Base-by-base conservation (phyloP, 352 stramenopile species). In the Plasmopara muralis region DNA sequence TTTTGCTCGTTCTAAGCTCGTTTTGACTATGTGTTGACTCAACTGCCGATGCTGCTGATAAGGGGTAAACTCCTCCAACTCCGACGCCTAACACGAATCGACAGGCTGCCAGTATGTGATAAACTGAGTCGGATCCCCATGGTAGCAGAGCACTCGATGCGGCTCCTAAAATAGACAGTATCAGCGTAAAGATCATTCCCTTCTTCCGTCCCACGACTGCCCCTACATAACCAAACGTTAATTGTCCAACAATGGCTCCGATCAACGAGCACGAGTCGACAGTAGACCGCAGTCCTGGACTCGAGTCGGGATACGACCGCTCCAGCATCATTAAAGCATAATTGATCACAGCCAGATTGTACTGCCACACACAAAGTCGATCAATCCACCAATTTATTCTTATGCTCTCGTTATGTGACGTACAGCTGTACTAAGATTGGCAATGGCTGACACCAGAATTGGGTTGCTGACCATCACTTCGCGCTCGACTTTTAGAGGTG, bases 211-310 rank as follows among this genome's bases (percentile, higher is more conserved):
- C 81, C 37, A 92, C 55, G 13, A 71, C 63, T 15, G 86, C 70
- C 41, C 81, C 83, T 20, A 89, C 71, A 47, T 92, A 91, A 12
- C 83, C 83, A 47, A 92, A 91, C 20, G 77, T 81, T 43, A 91
- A 64, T 55, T 91, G 81, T 4, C 81, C 83, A 18, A 79, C 57
- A 47, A 94, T 88, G n/a, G 81, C 83, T 4, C 83, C 83, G 3
- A 86, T 65, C 16, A 94, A 66, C 25, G 81, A 87, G 53, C 74
- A 85, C 10, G 82, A 75, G 38, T 74, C 74, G 20, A 93, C 74
- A 6, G 70, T 74, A 5, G 81, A 89, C 20, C 76, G 77, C 25
- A 86, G 42, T 35, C 70, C 68, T 6, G 78, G 64, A 45, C 61
- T 79, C 16, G 68, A 79, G 14, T 74, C 57, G 1, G 72, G 74